Evolutionary conservation across 2,329 filamentous ascomycete species (phyloP).

Genomic region (Hyphodiscus sp.): DNA sequence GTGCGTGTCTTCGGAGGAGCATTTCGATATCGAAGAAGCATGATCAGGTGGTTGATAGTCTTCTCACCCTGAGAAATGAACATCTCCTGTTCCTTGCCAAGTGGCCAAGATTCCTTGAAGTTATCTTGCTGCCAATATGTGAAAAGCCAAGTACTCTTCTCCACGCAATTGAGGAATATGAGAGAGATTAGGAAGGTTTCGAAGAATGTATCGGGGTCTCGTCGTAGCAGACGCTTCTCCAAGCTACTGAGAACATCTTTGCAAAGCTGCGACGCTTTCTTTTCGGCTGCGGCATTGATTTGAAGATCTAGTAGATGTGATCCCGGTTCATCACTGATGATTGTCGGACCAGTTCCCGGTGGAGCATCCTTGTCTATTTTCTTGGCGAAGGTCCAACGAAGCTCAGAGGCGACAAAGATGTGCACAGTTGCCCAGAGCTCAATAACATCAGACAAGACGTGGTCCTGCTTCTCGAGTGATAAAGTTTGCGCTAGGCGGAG

Average conservation of each 20-base stretch:
- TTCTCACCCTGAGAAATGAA: conserved; percentile 55
- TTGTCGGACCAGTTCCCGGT: conserved; percentile 7
- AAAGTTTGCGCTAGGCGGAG: conserved; percentile 43
- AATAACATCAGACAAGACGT: conserved; percentile 49
- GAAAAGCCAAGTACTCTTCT: conserved; percentile 64
- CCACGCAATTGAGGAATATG: conserved; percentile 58
- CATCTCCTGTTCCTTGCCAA: conserved; percentile 48
- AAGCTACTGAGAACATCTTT: conserved; percentile 52
- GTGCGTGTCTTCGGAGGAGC: conserved; percentile 47
- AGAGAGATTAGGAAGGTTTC: conserved; percentile 55
- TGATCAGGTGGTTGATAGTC: conserved; percentile 51
- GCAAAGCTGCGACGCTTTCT: conserved; percentile 54
- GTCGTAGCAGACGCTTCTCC: conserved; percentile 54
- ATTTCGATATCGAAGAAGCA: conserved; percentile 55
- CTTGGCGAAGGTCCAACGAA: conserved; percentile 45
- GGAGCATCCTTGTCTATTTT: conserved; percentile 9
- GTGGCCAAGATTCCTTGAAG: conserved; percentile 46
- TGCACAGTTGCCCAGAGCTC: conserved; percentile 61
- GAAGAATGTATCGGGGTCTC: conserved; percentile 53
- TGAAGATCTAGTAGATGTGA: conserved; percentile 59
- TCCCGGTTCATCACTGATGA: conserved; percentile 7
- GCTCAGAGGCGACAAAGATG: conserved; percentile 54
- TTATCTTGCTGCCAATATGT: conserved; percentile 61
- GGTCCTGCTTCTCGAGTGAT: conserved; percentile 43
- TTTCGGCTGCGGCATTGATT: conserved; percentile 57